Base-by-base conservation (phyloP, 441 rosid genomes). In the Erodium moschatum region DNA sequence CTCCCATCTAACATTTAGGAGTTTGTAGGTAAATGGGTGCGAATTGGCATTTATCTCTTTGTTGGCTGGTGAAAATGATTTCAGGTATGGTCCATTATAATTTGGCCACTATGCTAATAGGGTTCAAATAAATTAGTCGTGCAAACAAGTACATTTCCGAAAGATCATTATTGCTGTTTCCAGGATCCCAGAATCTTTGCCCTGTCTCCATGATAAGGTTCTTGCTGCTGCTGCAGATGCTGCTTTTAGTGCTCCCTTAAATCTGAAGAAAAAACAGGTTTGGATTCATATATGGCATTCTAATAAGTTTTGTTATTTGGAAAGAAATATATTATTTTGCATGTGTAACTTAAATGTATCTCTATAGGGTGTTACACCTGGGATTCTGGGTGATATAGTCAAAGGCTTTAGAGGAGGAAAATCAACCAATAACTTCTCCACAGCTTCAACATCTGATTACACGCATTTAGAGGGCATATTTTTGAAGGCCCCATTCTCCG, bases 181-280 rank as follows among this genome's bases (percentile, higher is more conserved):
- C 75, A 87, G 92, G 82, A 75, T 77, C 64, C 78, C 77, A 9
- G 83, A 83, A 70, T 81, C 80, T 70, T 74, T 81, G 74, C 92
- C 92, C 67, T 75, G 82, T 77, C 82, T 87, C 68, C 88, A 87
- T 72, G 92, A 87, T 78, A 80, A 81, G 71, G 89, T 87, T 69
- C 81, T 87, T 75, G 90, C 85, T 24, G 92, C 89, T 56, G 92
- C 92, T 71, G 86, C 92, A 6, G 83, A 79, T 54, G 86, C 87
- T 72, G 89, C 87, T 74, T 64, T 82, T 12, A 78, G 72, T 71
- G 66, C 81, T 72, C 82, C 86, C 58, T 74, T 79, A 64, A 72
- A 80, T 76, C 85, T 83, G 80, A 85, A 82, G 81, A 83, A 77
- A 70, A 85, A 82, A 68, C 84, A 84, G 90, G 90, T 84, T 54